These are phyloP conservation scores for Tricholoma saponaceum DNA, from an alignment of 768 basidiomycete genomes.

Conservation along the genomic window DNA sequence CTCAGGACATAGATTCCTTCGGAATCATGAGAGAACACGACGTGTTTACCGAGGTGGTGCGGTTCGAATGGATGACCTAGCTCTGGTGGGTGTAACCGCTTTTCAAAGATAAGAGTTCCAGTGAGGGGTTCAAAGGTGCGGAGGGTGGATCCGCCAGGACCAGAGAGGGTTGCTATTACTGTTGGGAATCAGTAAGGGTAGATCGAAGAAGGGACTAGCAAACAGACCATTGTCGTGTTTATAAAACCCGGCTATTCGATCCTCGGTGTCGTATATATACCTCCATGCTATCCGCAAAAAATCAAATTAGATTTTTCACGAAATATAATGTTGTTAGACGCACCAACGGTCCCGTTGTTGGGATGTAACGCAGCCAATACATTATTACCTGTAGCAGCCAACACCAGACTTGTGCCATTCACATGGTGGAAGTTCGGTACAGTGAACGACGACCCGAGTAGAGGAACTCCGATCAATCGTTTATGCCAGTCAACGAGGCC, in stretches of 20 bases:
- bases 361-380: conserved; percentile 73
- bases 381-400: conserved; percentile 69
- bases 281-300: conserved; percentile 64
- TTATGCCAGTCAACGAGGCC: conserved; percentile 90
- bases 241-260: conserved; percentile 64
- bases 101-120: conserved; percentile 67
- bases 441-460: conserved; percentile 42
- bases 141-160: conserved; percentile 63
- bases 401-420: conserved; percentile 41
- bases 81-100: conserved; percentile 45
- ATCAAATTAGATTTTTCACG: conserved; percentile 5
- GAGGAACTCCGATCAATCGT: conserved; percentile 68
- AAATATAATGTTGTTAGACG: conserved; percentile 16
- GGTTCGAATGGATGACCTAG: conserved; percentile 47
- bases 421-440: conserved; percentile 58
- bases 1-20: conserved; percentile 48
- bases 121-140: conserved; percentile 62
- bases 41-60: conserved; percentile 48
- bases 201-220: background rate
- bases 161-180: conserved; percentile 76
- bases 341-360: conserved; percentile 69
- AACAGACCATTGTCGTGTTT: conserved; percentile 53
- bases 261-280: conserved; percentile 66
- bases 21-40: conserved; percentile 34
- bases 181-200: conserved; percentile 2